Evolutionary conservation across 176 grass and related monocot species (phyloP).

Genomic region (Musa schizocarpa): DNA sequence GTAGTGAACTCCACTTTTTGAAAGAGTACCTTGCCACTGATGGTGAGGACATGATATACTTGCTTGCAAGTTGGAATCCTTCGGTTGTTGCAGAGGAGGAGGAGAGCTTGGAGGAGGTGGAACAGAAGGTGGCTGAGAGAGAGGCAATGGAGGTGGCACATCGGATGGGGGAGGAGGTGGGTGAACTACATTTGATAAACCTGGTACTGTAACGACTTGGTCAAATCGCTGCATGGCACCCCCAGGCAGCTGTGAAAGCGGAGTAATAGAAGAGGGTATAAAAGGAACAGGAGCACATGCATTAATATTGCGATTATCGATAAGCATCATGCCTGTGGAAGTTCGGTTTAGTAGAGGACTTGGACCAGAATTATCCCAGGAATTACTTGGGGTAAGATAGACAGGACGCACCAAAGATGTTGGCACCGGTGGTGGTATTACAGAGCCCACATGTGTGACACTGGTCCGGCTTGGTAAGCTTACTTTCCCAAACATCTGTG

Average conservation of each 20-base stretch:
- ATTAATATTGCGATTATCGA: slow-evolving; percentile 45
- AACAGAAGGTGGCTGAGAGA: slow-evolving; percentile 56
- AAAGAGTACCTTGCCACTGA: slow-evolving; percentile 72
- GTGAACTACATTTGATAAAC: slow-evolving; percentile 37
- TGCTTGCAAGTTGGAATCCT: slow-evolving; percentile 29
- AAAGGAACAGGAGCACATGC: slow-evolving; percentile 62
- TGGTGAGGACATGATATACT: slow-evolving; percentile 21
- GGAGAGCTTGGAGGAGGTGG: slow-evolving; percentile 69
- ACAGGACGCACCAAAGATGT: slow-evolving; percentile 56
- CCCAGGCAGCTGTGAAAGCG: slow-evolving; percentile 44
- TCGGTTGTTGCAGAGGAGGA: slow-evolving; percentile 31
- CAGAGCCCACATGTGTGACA: slow-evolving; percentile 34
- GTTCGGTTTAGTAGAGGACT: slow-evolving; percentile 48
- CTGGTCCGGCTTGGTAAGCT: slow-evolving; percentile 33
- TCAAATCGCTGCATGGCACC: slow-evolving; percentile 47
- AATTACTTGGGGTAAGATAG: slow-evolving; percentile 54
- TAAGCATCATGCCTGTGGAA: slow-evolving; percentile 53
- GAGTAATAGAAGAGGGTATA: slow-evolving; percentile 55
- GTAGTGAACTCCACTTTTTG: slow-evolving; percentile 88
- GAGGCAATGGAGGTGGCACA: slow-evolving; percentile 43
- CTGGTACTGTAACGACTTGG: slow-evolving; percentile 34
- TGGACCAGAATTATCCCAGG: slow-evolving; percentile 52
- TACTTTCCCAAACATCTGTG: slow-evolving; percentile 41
- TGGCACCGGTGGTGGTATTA: slow-evolving; percentile 65
- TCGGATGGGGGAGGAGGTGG: slow-evolving; percentile 36